A percentile compares a stretch with the other conserved stretches of the same genome.
Conservation (phyloP, 768 basidiomycete species). For the Suillus bovinus region DNA sequence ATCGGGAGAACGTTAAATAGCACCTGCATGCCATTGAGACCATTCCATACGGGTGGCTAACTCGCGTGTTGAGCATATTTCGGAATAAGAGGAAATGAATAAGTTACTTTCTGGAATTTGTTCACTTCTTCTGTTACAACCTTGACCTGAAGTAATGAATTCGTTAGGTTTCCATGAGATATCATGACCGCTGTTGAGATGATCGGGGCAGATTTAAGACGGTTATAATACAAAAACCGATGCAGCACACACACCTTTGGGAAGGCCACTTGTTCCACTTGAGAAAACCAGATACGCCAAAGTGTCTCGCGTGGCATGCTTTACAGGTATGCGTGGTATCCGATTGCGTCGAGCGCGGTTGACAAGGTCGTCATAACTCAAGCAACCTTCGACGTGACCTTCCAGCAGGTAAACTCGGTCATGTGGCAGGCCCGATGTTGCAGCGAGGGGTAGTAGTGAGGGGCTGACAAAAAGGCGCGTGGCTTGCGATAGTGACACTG, state of each 20-base stretch:
- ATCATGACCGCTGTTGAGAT: constrained; percentile 62
- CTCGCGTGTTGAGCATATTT: not conserved
- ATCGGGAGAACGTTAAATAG: constrained; percentile 63
- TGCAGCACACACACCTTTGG: constrained; percentile 54
- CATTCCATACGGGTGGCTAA: constrained; percentile 41
- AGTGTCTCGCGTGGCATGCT: constrained; percentile 49
- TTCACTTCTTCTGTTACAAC: constrained; percentile 30
- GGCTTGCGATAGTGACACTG: constrained; percentile 45
- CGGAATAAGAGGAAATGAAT: not conserved
- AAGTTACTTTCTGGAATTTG: constrained; percentile 42
- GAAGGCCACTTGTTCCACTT: constrained; percentile 75
- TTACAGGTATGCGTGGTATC: constrained; percentile 42
- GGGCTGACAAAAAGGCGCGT: constrained; percentile 58
- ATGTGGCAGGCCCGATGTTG: constrained; percentile 37
- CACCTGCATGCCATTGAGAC: constrained; percentile 48
- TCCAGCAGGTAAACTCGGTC: constrained; percentile 51
- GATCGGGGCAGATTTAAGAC: constrained; percentile 11
- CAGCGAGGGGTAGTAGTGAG: constrained; percentile 41
- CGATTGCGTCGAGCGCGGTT: constrained; percentile 36
- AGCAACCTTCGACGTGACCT: constrained; percentile 41
- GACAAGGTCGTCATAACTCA: constrained; percentile 47
- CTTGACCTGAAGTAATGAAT: constrained; percentile 40
- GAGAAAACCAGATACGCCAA: constrained; percentile 75
- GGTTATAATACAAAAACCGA: not conserved
- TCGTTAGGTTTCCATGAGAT: constrained; percentile 63